These are phyloP conservation scores for Scedosporium minutisporum DNA, from an alignment of 2,329 filamentous ascomycete species.

Conservation along the genomic window DNA sequence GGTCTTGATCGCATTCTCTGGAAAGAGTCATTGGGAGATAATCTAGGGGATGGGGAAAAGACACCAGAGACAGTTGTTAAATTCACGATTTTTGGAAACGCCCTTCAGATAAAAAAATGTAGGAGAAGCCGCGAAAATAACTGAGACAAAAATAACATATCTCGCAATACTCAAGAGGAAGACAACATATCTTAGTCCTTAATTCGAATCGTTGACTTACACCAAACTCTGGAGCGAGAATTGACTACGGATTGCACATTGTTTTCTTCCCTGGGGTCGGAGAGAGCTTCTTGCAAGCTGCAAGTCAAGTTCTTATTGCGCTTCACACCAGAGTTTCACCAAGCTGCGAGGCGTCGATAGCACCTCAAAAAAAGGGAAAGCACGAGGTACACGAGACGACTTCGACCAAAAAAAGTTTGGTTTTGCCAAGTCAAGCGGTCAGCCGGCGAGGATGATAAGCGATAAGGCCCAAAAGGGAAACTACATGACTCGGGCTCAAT, in stretches of 20 bases:
- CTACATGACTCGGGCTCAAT: background rate
- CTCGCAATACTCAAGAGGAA: no score
- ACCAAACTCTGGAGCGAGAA: no score
- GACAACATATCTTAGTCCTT: no score
- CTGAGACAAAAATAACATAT: no score
- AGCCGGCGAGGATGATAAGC: background rate
- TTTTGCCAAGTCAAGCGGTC: background rate
- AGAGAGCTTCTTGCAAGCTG: background rate
- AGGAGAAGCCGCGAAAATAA: no score
- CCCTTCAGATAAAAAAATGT: no score
- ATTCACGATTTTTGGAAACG: no score
- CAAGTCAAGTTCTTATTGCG: background rate
- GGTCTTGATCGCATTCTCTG: background rate
- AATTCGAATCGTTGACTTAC: no score
- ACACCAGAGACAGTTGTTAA: background rate
- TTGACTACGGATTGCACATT: no score
- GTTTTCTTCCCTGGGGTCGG: no score
- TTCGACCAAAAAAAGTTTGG: background rate
- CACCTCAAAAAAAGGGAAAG: background rate
- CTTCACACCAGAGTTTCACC: slow-evolving; percentile 1
- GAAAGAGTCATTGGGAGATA: no score
- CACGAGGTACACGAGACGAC: no score
- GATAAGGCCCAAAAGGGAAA: background rate
- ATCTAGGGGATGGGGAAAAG: background rate
- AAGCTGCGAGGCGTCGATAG: background rate